Evolutionary conservation across 306 rosid genomes (phyloP), one percentile per base, ranked within the genome.

Genomic region (Malus fusca): DNA sequence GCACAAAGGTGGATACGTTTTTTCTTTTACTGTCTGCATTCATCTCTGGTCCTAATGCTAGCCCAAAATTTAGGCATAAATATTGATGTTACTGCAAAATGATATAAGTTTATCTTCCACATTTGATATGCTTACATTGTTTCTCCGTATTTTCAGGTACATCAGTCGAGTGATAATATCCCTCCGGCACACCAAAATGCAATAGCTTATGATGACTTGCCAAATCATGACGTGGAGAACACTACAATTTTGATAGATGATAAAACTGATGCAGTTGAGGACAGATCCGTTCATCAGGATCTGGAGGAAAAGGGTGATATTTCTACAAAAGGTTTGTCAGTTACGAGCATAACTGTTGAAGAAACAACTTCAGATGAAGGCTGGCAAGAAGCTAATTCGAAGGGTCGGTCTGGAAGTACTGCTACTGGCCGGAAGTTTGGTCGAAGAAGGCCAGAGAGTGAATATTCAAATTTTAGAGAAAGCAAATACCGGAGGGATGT

Each of bases 341-440:
- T 69, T 75, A 75, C 78, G 60, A 83, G 75, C 68, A 89, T 82
- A 79, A 79, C 62, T 44, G 85, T 83, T 71, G 90, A 84, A 65
- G 93, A 87, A 84, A 84, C 87, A 33, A 82, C 83, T 65, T 88
- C 92, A 13, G 96, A 92, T 80, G 97, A 89, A 77, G 97, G 97
- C 61, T 95, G 98, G 98, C 97, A 95, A 87, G 98, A 95, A 86
- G 97, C 98, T 76, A 82, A 53, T 83, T 72, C 97, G 59, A 95
- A 90, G 79, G 96, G 93, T 62, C 74, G 96, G 37, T 89, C 90
- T 17, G 88, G 84, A 67, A 90, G 84, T 72, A 77, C 82, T 35
- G 53, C 80, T 56, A 59, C 87, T 42, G 85, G 83, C 37, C 85
- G 90, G 74, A 95, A 88, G 81, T 78, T 77, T 73, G 82, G 88